Base-by-base conservation (phyloP, 1,284 basidiomycete species). In the Apiotrichum sp. region DNA sequence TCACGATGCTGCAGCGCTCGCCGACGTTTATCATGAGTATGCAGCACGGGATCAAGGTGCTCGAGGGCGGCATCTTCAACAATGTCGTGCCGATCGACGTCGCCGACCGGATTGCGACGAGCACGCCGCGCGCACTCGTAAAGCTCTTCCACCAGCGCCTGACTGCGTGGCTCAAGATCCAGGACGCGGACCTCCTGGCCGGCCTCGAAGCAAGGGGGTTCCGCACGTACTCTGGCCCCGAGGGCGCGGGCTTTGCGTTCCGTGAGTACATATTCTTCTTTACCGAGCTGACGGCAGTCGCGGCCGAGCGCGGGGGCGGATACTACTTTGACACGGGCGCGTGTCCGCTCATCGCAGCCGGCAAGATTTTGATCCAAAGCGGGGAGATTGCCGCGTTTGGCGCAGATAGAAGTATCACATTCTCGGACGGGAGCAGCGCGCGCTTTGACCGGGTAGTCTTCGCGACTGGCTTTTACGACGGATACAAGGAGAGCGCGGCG, bases 331-430 rank as follows among this genome's bases (percentile, higher is more conserved):
- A 79, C 73, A 59, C 64, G 65, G 88, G 86, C 54, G 83, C 80
- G 29, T 83, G 82, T 56, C 80, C 84, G 67, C 69, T 82, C 53
- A 82, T 89, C 62, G 79, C 83, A 31, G 83, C 86, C 56, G 82
- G 83, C 31, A 83, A 85, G 65, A 87, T 89, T 74, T 87, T 87
- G 70, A 74, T 89, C 46, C 86, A 87, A 73, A 84, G 80, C 64
- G 84, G 84, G 47, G 75, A 79, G 54, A 80, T 86, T 58, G 77
- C 80, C 14, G 60, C 63, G 2, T 70, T 71, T 46, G 64, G 63
- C 35, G 35, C 81, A 0, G 78, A 81, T 60, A 79, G 71, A 9
- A 82, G 82, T 0, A 66, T 88, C 11, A 77, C 78, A 46, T 89
- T 89, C 64, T 80, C 81, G 54, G 80, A 89, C 61, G 86, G 86